A percentile compares a stretch with the other conserved stretches of the same genome.
These are phyloP conservation scores for Podaxis sp. DNA, from an alignment of 768 basidiomycete species.

Conservation along the genomic window DNA sequence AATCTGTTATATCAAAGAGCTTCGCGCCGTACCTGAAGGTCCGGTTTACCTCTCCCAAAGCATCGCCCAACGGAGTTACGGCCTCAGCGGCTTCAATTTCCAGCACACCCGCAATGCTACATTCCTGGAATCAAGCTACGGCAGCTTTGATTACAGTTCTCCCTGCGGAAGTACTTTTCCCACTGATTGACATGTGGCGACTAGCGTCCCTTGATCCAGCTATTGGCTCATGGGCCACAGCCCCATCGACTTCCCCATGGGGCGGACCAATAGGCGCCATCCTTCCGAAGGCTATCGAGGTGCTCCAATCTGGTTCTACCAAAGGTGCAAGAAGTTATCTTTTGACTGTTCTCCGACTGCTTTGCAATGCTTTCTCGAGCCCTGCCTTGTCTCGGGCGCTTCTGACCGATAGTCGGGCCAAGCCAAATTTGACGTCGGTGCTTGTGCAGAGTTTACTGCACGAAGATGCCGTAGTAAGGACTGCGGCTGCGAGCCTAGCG, in stretches of 20 bases:
- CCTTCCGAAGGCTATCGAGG: constrained; percentile 41
- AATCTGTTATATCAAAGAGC: constrained; percentile 44
- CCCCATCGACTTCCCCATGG: constrained; percentile 23
- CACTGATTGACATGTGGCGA: constrained; percentile 81
- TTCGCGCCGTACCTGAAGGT: constrained; percentile 68
- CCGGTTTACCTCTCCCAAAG: constrained; percentile 40
- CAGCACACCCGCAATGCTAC: constrained; percentile 39
- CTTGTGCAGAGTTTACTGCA: constrained; percentile 71
- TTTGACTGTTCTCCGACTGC: constrained; percentile 65
- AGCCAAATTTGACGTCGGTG: constrained; percentile 44
- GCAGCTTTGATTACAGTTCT: constrained; percentile 43
- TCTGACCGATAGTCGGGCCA: constrained; percentile 27
- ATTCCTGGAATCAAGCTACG: constrained; percentile 50
- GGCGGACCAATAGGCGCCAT: constrained; percentile 45
- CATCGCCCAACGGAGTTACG: constrained; percentile 17
- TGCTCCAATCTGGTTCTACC: constrained; percentile 27
- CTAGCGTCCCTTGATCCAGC: constrained; percentile 68
- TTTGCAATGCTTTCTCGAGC: constrained; percentile 66
- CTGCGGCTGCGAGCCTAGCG: constrained; percentile 78
- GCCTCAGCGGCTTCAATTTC: constrained; percentile 23
- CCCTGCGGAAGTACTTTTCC: constrained; percentile 63
- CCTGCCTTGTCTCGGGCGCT: constrained; percentile 42
- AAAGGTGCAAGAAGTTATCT: constrained; percentile 52
- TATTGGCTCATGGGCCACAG: constrained; percentile 51
- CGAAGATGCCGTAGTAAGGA: constrained; percentile 64